These are phyloP conservation scores for Pythium brachiatum DNA, from an alignment of 352 stramenopile genomes.

Conservation along the genomic window DNA sequence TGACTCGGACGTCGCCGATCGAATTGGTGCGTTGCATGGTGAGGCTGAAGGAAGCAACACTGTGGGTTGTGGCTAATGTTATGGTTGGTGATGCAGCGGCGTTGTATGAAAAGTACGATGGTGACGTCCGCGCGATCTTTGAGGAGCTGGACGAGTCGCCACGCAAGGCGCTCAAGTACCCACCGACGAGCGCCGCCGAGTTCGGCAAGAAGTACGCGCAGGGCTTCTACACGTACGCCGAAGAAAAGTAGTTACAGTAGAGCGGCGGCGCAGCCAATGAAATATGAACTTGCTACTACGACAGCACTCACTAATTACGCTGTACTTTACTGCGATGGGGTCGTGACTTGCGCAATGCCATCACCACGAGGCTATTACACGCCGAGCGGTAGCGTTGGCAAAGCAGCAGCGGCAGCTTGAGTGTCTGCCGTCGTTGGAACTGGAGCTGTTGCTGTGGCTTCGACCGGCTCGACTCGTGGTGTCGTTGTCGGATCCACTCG, in stretches of 20 bases:
- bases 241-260: slow-evolving; percentile 49
- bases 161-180: slow-evolving; percentile 75
- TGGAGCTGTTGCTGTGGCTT: background rate
- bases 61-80: background rate
- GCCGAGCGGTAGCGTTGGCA: background rate
- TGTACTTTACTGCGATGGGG: background rate
- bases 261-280: background rate
- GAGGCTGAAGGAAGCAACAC: background rate
- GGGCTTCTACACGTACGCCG: slow-evolving; percentile 81
- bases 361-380: background rate
- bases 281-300: background rate
- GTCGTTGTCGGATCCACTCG: no score
- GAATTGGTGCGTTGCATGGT: slow-evolving; percentile 30
- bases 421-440: background rate
- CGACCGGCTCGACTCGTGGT: background rate
- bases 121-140: slow-evolving; percentile 66
- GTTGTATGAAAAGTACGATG: slow-evolving; percentile 64
- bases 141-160: slow-evolving; percentile 76
- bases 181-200: slow-evolving; percentile 49
- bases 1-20: slow-evolving; percentile 51
- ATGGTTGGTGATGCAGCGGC: slow-evolving; percentile 22
- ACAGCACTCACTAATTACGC: no score
- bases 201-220: slow-evolving; percentile 83
- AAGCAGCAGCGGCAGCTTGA: background rate
- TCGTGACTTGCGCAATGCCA: background rate